Evolutionary conservation across 352 stramenopile species (phyloP).

Genomic region (Halophytophthora polymorphica): DNA sequence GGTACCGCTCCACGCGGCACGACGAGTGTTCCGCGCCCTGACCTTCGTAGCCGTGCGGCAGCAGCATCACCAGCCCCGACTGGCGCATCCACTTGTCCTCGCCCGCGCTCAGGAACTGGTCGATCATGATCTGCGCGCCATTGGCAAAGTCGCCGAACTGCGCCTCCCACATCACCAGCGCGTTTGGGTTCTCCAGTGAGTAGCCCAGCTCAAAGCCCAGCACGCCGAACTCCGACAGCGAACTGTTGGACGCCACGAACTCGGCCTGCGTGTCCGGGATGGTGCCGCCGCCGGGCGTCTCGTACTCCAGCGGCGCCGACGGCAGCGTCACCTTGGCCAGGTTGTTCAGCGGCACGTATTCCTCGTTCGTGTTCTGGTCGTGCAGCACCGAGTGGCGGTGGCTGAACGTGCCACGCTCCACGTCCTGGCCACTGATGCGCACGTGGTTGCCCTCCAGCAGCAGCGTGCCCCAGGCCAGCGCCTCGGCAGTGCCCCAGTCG

Average conservation of each 20-base stretch:
- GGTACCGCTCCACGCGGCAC: slow-evolving; percentile 94
- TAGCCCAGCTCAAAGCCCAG: slow-evolving; percentile 95
- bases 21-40: slow-evolving; percentile 95
- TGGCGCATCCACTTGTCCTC: slow-evolving; percentile 98
- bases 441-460: slow-evolving; percentile 91
- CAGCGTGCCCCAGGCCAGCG: slow-evolving; percentile 93
- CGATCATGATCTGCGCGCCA: slow-evolving; percentile 96
- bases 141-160: slow-evolving; percentile 98
- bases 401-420: slow-evolving; percentile 91
- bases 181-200: slow-evolving; percentile 95
- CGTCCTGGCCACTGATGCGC: slow-evolving; percentile 93
- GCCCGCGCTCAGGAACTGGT: slow-evolving; percentile 95
- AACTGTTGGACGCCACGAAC: slow-evolving; percentile 93
- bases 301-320: slow-evolving; percentile 37
- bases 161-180: slow-evolving; percentile 92
- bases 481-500: slow-evolving; percentile 96
- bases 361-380: slow-evolving; percentile 93
- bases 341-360: slow-evolving; percentile 93
- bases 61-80: slow-evolving; percentile 91
- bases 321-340: slow-evolving; percentile 66
- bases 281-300: slow-evolving; percentile 1
- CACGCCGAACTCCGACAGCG: slow-evolving; percentile 95
- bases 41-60: slow-evolving; percentile 96
- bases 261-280: slow-evolving; percentile 80
- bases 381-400: slow-evolving; percentile 94